Conservation (phyloP, 495 filamentous ascomycete species). For the Aspergillus egyptiacus region DNA sequence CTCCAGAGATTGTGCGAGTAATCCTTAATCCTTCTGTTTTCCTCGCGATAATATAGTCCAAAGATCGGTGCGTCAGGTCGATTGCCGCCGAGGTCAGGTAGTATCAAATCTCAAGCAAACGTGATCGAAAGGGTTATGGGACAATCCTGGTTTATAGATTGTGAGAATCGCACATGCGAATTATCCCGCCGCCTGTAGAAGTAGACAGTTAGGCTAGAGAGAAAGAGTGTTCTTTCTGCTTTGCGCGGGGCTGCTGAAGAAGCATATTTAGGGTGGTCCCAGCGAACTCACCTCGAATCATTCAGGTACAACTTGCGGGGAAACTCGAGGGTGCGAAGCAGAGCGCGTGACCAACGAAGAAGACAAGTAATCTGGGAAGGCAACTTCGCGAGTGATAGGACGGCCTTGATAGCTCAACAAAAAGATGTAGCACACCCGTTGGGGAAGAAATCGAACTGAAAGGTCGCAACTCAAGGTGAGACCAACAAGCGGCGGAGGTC, state of each 20-base stretch:
- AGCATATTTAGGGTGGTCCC: conserved; percentile 13
- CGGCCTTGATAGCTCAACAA: background rate
- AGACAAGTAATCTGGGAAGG: conserved; percentile 1
- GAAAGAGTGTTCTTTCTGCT: background rate
- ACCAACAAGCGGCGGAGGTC: conserved; percentile 31
- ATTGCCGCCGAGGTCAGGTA: conserved; percentile 15
- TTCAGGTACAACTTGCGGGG: conserved; percentile 24
- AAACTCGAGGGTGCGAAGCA: conserved; percentile 14
- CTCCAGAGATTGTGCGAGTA: background rate
- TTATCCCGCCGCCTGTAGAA: background rate
- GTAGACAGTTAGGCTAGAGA: conserved; percentile 7
- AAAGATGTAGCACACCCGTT: conserved; percentile 15
- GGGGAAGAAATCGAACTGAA: conserved; percentile 17
- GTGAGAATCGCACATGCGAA: background rate
- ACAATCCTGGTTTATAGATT: background rate
- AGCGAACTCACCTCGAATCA: conserved; percentile 25
- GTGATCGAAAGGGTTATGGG: conserved; percentile 8
- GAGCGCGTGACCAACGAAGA: conserved; percentile 9
- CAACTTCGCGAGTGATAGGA: conserved; percentile 5
- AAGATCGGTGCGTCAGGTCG: background rate
- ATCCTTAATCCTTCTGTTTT: background rate
- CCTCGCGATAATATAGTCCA: background rate
- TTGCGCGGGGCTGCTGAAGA: conserved; percentile 19
- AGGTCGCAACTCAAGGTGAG: conserved; percentile 28
- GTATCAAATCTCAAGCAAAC: conserved; percentile 6